phyloP scores from a whole-genome alignment of 495 filamentous ascomycete genomes.

The Hyaloscypha finlandica region DNA sequence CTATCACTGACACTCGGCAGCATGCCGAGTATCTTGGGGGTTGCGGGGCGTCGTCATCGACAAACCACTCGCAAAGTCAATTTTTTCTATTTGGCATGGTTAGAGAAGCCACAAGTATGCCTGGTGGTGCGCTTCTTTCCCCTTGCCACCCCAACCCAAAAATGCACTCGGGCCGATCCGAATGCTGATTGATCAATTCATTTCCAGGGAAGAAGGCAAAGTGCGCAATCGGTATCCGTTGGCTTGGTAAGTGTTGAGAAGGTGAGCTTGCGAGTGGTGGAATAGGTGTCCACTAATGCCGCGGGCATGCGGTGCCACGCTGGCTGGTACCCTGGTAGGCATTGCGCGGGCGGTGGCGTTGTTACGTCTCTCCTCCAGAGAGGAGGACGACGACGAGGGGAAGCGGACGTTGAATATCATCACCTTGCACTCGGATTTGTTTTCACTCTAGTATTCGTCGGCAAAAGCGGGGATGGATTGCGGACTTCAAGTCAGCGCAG shows the following conservation, averaged over 20 bases:
- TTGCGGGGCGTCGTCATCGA: no score
- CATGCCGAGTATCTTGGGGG: no score
- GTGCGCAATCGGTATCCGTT: neutral
- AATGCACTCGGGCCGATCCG: neutral
- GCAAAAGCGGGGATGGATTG: slow-evolving; percentile 18
- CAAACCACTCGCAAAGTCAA: no score
- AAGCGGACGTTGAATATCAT: no score
- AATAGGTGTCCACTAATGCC: neutral
- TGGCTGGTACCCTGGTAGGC: neutral
- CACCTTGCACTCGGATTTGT: slow-evolving; percentile 13
- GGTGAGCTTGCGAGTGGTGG: neutral
- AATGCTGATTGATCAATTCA: neutral
- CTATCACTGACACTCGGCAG: no score
- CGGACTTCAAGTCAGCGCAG: slow-evolving; percentile 1
- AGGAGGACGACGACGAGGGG: neutral
- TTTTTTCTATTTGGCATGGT: no score
- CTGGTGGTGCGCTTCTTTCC: neutral
- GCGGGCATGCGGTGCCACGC: neutral
- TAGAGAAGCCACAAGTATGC: no score
- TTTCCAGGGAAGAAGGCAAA: neutral
- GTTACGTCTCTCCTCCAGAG: neutral
- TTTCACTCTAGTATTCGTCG: slow-evolving; percentile 10
- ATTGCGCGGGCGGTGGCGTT: no score
- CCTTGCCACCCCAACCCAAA: neutral
- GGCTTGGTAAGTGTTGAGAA: neutral